phyloP scores from a whole-genome alignment of 345 rosid species.

The Bretschneidera sinensis region DNA sequence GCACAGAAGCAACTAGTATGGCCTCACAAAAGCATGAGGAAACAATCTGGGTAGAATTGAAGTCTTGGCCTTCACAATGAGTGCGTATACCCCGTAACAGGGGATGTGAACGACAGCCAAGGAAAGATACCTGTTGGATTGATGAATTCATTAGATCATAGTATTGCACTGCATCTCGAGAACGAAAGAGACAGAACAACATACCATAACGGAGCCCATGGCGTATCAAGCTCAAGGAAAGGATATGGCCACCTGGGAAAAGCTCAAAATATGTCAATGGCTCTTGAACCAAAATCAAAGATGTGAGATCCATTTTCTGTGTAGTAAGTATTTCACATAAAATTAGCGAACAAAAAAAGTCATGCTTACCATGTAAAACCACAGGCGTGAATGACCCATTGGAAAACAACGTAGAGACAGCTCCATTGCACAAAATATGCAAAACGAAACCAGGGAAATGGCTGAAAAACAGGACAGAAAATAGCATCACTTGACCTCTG shows the following conservation, averaged over 20 bases:
- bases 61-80: conserved; percentile 50
- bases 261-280: background rate
- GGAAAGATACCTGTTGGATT: conserved; percentile 48
- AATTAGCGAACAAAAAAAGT: background rate
- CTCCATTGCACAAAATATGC: conserved; percentile 82
- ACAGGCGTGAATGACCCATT: conserved; percentile 82
- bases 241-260: conserved; percentile 88
- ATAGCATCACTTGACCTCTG: background rate
- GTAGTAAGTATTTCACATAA: no score
- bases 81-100: conserved; percentile 55
- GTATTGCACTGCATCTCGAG: no score
- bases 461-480: conserved; percentile 26
- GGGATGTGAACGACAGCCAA: conserved; percentile 66
- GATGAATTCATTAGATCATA: background rate
- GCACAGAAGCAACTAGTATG: background rate
- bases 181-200: background rate
- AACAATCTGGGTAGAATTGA: conserved; percentile 38
- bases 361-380: conserved; percentile 66
- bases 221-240: conserved; percentile 57
- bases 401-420: conserved; percentile 66
- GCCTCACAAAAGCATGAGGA: conserved; percentile 36
- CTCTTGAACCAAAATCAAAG: background rate
- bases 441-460: conserved; percentile 81
- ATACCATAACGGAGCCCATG: conserved; percentile 83
- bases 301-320: no score